Conservation (phyloP, 805 yeast species). For the Ogataea salicorniae region DNA sequence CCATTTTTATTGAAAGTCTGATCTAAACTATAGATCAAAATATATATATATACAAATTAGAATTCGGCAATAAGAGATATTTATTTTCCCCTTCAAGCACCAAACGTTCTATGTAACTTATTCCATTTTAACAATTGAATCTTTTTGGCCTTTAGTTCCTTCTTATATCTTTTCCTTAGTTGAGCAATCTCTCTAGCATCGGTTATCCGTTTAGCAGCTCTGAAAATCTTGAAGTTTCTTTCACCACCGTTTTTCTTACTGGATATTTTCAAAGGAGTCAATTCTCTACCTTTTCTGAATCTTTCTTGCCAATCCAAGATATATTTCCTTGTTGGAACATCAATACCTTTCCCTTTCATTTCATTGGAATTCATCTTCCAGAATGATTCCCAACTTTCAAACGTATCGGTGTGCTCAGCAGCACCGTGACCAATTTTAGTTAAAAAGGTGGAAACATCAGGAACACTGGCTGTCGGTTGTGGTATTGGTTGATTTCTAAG, state of each 20-base stretch:
- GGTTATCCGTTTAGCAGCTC: constrained; percentile 56
- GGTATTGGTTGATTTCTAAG: constrained; percentile 1
- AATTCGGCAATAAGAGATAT: not conserved
- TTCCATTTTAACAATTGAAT: constrained; percentile 19
- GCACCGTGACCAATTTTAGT: constrained; percentile 73
- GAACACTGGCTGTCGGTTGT: constrained; percentile 46
- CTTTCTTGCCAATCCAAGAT: constrained; percentile 69
- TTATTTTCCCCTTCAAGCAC: not conserved
- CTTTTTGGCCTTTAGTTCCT: constrained; percentile 10
- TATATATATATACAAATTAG: too few relatives aligned
- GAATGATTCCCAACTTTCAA: constrained; percentile 71
- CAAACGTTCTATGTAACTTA: constrained; percentile 17
- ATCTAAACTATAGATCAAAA: too few relatives aligned
- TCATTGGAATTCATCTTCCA: constrained; percentile 48
- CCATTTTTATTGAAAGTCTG: too few relatives aligned
- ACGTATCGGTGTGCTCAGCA: constrained; percentile 58
- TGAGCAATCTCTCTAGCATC: constrained; percentile 39
- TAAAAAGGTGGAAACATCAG: constrained; percentile 72
- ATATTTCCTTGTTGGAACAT: constrained; percentile 65
- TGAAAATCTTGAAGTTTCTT: constrained; percentile 62
- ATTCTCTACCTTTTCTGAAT: constrained; percentile 47
- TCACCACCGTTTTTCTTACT: constrained; percentile 84
- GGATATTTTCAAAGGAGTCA: constrained; percentile 55
- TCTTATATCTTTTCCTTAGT: constrained; percentile 24
- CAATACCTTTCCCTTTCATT: constrained; percentile 75